These are phyloP conservation scores for Mikania micrantha DNA, from an alignment of 129 eudicot species.

Conservation along the genomic window DNA sequence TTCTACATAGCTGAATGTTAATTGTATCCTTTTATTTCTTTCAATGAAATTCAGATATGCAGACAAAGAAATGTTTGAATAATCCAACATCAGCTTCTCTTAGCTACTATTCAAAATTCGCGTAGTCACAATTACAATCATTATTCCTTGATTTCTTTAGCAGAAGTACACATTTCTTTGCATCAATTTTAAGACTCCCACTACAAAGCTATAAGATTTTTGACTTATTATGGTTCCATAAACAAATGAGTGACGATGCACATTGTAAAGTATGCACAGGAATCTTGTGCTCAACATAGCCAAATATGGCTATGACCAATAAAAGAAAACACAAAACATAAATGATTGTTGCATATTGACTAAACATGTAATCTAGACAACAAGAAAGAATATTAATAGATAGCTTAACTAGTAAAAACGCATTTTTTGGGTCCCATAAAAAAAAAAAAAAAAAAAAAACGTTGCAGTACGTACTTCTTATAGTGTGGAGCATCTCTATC, in stretches of 20 bases:
- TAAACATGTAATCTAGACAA: background rate
- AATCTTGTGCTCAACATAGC: background rate
- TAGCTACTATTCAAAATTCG: too few relatives aligned
- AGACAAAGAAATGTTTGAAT: background rate
- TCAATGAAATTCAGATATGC: background rate
- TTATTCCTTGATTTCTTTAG: background rate
- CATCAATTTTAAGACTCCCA: background rate
- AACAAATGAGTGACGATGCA: background rate
- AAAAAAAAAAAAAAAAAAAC: background rate
- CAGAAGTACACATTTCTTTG: background rate
- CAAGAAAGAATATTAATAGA: background rate
- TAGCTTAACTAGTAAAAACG: background rate
- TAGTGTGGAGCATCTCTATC: slow-evolving; percentile 97
- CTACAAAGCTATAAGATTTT: background rate
- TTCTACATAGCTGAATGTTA: background rate
- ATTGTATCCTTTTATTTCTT: background rate
- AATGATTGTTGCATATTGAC: background rate
- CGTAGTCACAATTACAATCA: background rate
- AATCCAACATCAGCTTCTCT: too few relatives aligned
- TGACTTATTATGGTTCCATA: background rate
- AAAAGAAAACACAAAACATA: background rate
- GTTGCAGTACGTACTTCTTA: slow-evolving; percentile 57
- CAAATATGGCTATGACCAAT: background rate
- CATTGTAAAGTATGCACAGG: background rate
- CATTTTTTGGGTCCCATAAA: background rate